Percentiles rank a stretch among this genome's conserved stretches.
These are phyloP conservation scores for Delonix regia DNA, from an alignment of 306 rosid species.

Conservation along the genomic window DNA sequence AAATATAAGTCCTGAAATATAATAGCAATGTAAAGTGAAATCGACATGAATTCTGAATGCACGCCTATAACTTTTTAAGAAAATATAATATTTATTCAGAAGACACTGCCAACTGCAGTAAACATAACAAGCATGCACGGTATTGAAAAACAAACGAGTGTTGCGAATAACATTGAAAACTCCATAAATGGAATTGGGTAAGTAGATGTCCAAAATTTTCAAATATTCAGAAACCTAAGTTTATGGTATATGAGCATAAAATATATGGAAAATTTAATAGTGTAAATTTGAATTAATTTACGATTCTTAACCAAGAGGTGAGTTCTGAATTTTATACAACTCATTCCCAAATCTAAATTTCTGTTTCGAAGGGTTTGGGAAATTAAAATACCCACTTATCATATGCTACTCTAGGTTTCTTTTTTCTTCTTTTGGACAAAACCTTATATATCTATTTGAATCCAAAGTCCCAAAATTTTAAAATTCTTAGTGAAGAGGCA, in stretches of 20 bases:
- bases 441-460: neutral
- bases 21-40: neutral
- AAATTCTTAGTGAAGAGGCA: constrained; percentile 17
- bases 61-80: neutral
- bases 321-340: no score
- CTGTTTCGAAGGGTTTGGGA: no score
- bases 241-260: neutral
- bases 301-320: no score
- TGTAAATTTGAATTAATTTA: no score
- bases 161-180: neutral
- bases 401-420: no score
- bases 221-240: no score
- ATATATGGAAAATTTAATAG: neutral
- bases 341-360: no score
- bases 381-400: no score
- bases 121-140: no score
- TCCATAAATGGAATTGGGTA: neutral
- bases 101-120: neutral
- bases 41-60: neutral
- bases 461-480: constrained; percentile 21
- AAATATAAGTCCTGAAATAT: neutral
- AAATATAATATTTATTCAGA: neutral
- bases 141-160: neutral
- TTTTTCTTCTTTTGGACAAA: neutral
- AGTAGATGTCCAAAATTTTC: no score